Evolutionary conservation across 768 basidiomycete species (phyloP).

Genomic region (Amanita pseudoporphyria): DNA sequence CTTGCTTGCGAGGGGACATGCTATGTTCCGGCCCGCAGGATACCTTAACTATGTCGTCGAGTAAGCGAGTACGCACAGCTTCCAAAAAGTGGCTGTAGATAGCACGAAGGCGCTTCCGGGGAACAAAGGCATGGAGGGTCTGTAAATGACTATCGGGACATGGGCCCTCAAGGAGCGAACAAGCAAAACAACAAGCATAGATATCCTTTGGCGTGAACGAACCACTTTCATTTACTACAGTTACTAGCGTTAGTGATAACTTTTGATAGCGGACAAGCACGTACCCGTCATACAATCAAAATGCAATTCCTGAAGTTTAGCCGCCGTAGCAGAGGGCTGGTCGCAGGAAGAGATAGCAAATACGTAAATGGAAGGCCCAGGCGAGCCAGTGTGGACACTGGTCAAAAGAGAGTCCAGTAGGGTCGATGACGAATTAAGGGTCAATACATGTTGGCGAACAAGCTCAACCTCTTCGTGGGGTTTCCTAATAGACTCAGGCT

Average conservation of each 20-base stretch:
- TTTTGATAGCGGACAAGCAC: constrained; percentile 15
- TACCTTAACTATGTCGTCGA: constrained; percentile 43
- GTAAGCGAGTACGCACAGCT: constrained; percentile 46
- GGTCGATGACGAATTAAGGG: constrained; percentile 24
- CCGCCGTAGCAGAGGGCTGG: constrained; percentile 19
- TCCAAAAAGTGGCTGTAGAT: constrained; percentile 46
- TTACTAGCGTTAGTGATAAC: neutral
- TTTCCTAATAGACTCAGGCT: constrained; percentile 14
- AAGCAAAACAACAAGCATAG: constrained; percentile 44
- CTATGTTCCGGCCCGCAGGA: constrained; percentile 20
- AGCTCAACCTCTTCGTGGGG: constrained; percentile 39
- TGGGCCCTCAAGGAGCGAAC: constrained; percentile 28
- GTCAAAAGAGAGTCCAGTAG: constrained; percentile 44
- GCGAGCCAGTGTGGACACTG: constrained; percentile 35
- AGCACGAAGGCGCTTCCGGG: constrained; percentile 33
- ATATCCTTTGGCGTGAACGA: constrained; percentile 39
- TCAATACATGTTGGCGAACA: constrained; percentile 41
- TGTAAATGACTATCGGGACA: constrained; percentile 26
- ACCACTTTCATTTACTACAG: constrained; percentile 30
- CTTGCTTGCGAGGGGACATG: constrained; percentile 19
- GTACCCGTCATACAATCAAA: constrained; percentile 45
- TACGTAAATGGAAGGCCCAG: constrained; percentile 39
- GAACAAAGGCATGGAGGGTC: constrained; percentile 20
- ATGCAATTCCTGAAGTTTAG: constrained; percentile 25
- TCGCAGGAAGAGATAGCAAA: constrained; percentile 39